phyloP scores from a whole-genome alignment of 345 rosid genomes.

The Dovyalis caffra region DNA sequence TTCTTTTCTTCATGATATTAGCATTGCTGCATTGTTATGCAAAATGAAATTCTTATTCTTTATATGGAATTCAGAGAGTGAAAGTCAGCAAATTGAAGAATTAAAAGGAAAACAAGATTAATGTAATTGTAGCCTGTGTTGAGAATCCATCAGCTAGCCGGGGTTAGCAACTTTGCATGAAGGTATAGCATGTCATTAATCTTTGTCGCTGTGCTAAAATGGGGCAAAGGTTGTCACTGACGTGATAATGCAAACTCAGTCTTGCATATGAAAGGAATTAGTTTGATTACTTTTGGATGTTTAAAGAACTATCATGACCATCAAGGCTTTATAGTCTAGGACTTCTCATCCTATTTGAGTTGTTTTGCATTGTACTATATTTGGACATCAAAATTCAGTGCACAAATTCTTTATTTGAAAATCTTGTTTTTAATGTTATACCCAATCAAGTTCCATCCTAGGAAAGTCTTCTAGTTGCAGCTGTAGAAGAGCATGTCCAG shows the following conservation, averaged over 20 bases:
- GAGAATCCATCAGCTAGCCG: neutral
- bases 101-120: neutral
- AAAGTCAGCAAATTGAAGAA: neutral
- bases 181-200: neutral
- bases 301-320: neutral
- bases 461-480: neutral
- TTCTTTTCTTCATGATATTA: no score
- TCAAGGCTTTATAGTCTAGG: neutral
- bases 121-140: neutral
- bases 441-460: neutral
- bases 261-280: neutral
- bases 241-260: neutral
- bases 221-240: neutral
- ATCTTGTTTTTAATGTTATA: neutral
- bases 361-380: neutral
- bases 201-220: neutral
- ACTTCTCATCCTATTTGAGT: neutral
- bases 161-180: neutral
- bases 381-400: neutral
- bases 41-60: neutral
- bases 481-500: neutral
- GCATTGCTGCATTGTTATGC: neutral
- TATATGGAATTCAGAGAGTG: neutral
- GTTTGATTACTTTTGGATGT: neutral
- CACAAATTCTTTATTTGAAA: neutral